Conservation (phyloP, 257 asterid species). For the Nicotiana noctiflora region DNA sequence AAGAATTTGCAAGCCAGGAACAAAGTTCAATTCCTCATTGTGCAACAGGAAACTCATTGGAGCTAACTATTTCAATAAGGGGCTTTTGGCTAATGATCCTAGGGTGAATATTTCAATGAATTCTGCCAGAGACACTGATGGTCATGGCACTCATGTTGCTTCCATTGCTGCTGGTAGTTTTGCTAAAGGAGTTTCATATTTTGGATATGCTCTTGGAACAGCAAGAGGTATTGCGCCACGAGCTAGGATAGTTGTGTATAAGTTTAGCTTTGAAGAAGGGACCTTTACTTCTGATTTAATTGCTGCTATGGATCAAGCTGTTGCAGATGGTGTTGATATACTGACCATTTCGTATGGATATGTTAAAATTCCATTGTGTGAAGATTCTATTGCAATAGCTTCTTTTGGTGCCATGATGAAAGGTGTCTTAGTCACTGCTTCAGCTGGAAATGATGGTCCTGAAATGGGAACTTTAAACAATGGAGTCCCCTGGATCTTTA, state of each 20-base stretch:
- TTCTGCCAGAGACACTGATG: constrained; percentile 12
- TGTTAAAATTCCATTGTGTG: background rate
- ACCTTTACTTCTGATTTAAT: constrained; percentile 16
- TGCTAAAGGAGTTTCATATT: constrained; percentile 11
- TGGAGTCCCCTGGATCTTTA: background rate
- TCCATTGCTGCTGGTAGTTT: constrained; percentile 15
- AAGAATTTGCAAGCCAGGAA: constrained; percentile 20
- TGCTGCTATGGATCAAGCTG: constrained; percentile 23
- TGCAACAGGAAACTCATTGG: constrained; percentile 26
- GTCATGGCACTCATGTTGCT: constrained; percentile 12
- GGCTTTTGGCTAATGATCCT: constrained; percentile 14
- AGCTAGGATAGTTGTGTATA: constrained; percentile 13
- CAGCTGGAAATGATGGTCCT: constrained; percentile 5
- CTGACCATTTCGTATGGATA: background rate
- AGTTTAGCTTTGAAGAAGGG: constrained; percentile 15
- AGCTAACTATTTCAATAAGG: constrained; percentile 21
- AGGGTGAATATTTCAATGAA: constrained; percentile 14
- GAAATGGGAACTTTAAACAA: constrained; percentile 1
- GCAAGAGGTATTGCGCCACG: constrained; percentile 18
- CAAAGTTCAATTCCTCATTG: constrained; percentile 19
- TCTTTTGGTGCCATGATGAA: constrained; percentile 13
- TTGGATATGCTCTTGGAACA: constrained; percentile 17
- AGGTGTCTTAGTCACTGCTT: constrained; percentile 1
- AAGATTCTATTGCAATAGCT: constrained; percentile 7
- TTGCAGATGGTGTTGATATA: constrained; percentile 14